A percentile compares a stretch with the other conserved stretches of the same genome.
phyloP scores from a whole-genome alignment of 1,139 yeast genomes.

The Hansenula sp. region DNA sequence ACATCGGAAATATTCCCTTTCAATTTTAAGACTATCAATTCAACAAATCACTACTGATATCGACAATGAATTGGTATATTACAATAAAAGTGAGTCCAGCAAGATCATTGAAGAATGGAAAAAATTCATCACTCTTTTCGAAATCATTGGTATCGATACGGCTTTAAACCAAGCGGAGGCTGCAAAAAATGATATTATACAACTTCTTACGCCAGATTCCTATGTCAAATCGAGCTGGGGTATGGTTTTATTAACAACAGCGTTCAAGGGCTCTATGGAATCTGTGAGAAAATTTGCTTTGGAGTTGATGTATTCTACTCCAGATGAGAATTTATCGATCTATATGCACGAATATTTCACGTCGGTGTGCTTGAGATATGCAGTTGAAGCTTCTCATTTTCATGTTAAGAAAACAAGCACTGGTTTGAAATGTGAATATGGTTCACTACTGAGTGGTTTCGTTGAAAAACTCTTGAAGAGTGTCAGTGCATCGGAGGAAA shows the following conservation, averaged over 20 bases:
- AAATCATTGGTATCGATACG: constrained; percentile 80
- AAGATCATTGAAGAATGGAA: constrained; percentile 58
- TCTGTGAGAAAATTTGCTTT: constrained; percentile 68
- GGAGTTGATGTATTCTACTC: constrained; percentile 50
- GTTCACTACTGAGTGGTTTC: constrained; percentile 46
- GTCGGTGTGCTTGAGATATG: constrained; percentile 53
- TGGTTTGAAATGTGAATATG: constrained; percentile 50
- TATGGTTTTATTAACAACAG: constrained; percentile 66
- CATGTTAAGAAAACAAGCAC: constrained; percentile 27
- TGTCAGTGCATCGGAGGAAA: constrained; percentile 29
- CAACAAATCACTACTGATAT: constrained; percentile 40
- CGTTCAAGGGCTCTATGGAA: constrained; percentile 75
- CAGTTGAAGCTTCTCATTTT: constrained; percentile 65
- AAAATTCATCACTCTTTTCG: constrained; percentile 68
- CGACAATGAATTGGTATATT: constrained; percentile 39
- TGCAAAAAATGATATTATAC: constrained; percentile 61
- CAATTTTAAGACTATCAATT: constrained; percentile 62
- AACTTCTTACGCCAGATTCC: constrained; percentile 47
- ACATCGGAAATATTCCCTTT: constrained; percentile 66
- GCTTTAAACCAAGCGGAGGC: constrained; percentile 86
- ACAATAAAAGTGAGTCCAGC: constrained; percentile 35
- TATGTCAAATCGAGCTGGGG: constrained; percentile 70
- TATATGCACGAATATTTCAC: constrained; percentile 51
- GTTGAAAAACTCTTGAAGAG: constrained; percentile 40
- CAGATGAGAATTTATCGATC: constrained; percentile 36